Base-by-base conservation (phyloP, 768 basidiomycete species). In the Suillus subaureus region DNA sequence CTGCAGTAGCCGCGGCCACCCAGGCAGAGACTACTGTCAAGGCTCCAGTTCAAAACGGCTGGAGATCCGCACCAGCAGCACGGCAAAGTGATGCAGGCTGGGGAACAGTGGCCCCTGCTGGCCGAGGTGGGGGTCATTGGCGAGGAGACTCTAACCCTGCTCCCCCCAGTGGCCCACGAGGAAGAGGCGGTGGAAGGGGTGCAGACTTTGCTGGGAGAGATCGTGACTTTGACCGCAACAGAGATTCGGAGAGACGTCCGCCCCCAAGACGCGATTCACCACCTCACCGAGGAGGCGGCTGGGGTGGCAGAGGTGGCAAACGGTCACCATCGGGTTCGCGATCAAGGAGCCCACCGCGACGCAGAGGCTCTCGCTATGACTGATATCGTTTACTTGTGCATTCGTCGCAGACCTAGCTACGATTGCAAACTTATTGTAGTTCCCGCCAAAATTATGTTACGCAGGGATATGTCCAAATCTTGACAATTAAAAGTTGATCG, bases 121-220 rank as follows among this genome's bases (percentile, higher is more conserved):
- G 82, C 49, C 78, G 85, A 12, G 86, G 88, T 54, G 86, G 87
- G 47, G 90, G 90, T 1, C 90, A 91, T 75, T 92, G 90, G 89
- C 82, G 92, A 51, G 92, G 91, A 0, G 88, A 83, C 18, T 90
- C 91, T 1, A 84, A 87, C 69, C 80, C 80, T 1, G 80, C 81
- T 7, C 78, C 79, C n/a, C 75, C 77, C 3, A 71, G 78, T 40
- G 80, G 80, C 33, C 77, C 78, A 35, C 78, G 85, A 40, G 80
- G 85, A 40, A 77, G 82, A 5, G 78, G 58, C 4, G 33, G 54
- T 33, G 81, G 84, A 37, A 69, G 75, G 61, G 42, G 71, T 35
- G 73, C 76, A 49, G 76, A 75, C 66, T 72, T 74, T 70, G 72
- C 74, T 56, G 78, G 74, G 55, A 71, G 80, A 57, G 77, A 79